Evolutionary conservation across 306 rosid genomes (phyloP), one percentile per base, ranked within the genome.

Genomic region (Inga laurina): DNA sequence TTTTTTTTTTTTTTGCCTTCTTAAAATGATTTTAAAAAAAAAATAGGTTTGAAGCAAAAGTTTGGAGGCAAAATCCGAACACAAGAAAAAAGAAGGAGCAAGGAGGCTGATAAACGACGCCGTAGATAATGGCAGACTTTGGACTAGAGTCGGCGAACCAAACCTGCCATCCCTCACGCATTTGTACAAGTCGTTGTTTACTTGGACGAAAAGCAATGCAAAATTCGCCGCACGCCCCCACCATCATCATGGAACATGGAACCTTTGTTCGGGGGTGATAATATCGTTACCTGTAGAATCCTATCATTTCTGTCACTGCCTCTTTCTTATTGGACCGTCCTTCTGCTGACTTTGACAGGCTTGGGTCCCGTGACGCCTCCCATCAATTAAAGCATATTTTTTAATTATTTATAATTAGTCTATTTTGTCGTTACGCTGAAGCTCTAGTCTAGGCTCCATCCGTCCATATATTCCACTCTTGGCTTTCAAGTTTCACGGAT

Each of bases 161-260:
- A 30, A 4, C 71, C 56, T 44, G 69, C 79, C 32, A 61, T 59
- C 72, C 15, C 43, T 56, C 52, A 0, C 15, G 13, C 39, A 18
- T 30, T 8, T 21, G 48, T n/a, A n/a, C 51, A n/a, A n/a, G 39
- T 37, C 18, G 22, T 3, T 82, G 21, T 27, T 82, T 82, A 73
- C 85, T 82, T 82, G 85, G 78, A 45, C 34, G 82, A 44, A 77
- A 82, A 57, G 85, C 77, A 68, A 82, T 10, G 68, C 43, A 10
- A 15, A 34, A 13, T 24, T 72, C 61, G 68, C 37, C 68, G 7
- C 18, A 68, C 24, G 27, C 1, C 62, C 10, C 62, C 79, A 41
- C 34, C n/a, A 21, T 4, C 21, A 56, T 70, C 54, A 22, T 45
- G 51, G 30, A 27, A 27, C 30, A 27, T 27, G 30, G 67, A 44